Base-by-base conservation (phyloP, 139 green algal species). In the Asterochloris sp. region DNA sequence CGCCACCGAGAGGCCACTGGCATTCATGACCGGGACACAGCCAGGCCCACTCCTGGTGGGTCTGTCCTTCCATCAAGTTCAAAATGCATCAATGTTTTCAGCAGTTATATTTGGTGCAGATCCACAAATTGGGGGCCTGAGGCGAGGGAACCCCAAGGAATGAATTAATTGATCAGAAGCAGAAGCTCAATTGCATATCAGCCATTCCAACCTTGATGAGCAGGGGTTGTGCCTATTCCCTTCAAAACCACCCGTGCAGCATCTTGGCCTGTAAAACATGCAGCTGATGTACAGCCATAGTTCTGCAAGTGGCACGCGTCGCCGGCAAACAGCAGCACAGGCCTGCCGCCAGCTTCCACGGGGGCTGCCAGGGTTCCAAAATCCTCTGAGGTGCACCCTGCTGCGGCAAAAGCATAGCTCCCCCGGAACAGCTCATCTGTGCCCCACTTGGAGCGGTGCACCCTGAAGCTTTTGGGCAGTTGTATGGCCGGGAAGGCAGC, bases 251-350 rank as follows among this genome's bases (percentile, higher is more conserved):
- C 68, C 15, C 54, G 47, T 27, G 81, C 81, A 27, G 74, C 73
- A 69, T 29, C 62, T 23, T 79, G 76, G 4, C 76, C 82, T 68
- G 83, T 78, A 1, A 83, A 29, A 69, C 76, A 86, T 10, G 83
- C 83, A 6, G 78, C 83, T 71, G 69, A 29, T 62, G 66, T 77
- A 71, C 73, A 81, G 73, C 83, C 83, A 78, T 77, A 78, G 73
- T 81, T 67, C 12, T 38, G 69, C 0, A 28, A 13, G 27, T 83
- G 78, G 16, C 62, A 78, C 24, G 78, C 78, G 63, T 86, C 83
- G 4, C 83, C 83, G 63, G 71, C 78, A 86, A 85, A 85, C 68
- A 78, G 62, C 27, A 85, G n/a, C 17, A 28, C 62, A 6, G 61
- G 24, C 14, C 26, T n/a, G 0, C 14, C 54, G 0, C 54, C 75